These are phyloP conservation scores for Sphaerulina vaccinii DNA, from an alignment of 2,329 filamentous ascomycete genomes.

Conservation along the genomic window DNA sequence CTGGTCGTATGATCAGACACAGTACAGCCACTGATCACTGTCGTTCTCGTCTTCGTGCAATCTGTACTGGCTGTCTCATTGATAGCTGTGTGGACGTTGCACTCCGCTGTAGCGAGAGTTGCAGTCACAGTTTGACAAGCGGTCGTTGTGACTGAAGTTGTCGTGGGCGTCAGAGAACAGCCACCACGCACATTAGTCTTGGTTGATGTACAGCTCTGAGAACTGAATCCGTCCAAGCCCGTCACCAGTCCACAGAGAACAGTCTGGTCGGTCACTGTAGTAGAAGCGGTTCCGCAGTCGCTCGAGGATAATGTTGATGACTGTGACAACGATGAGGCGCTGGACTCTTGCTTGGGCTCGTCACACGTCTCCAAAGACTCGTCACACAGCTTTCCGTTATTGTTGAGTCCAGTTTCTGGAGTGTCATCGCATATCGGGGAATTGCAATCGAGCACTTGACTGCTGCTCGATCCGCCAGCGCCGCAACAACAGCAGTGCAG, in stretches of 20 bases:
- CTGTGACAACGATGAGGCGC: too few relatives aligned
- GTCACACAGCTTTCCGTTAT: conserved; percentile 14
- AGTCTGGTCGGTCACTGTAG: conserved; percentile 15
- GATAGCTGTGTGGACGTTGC: conserved; percentile 1
- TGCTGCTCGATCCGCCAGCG: background rate
- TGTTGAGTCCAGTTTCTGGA: conserved; percentile 1
- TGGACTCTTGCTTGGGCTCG: conserved; percentile 7
- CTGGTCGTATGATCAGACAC: conserved; percentile 2
- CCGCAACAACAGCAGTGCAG: background rate
- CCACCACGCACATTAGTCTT: conserved; percentile 6
- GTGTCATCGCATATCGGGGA: conserved; percentile 2
- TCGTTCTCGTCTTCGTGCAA: background rate
- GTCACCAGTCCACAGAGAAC: conserved; percentile 10
- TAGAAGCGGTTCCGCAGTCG: too few relatives aligned
- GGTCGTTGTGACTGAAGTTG: conserved; percentile 12
- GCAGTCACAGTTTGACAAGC: conserved; percentile 9
- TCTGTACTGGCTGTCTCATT: background rate
- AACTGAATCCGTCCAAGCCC: background rate
- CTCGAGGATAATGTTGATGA: too few relatives aligned
- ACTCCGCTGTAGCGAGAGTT: conserved; percentile 1
- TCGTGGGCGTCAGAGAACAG: conserved; percentile 9
- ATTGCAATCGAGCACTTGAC: background rate
- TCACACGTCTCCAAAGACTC: conserved; percentile 10
- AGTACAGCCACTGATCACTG: conserved; percentile 4
- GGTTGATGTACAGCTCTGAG: conserved; percentile 13